Evolutionary conservation across 345 rosid genomes (phyloP), one percentile per base, ranked within the genome.

Genomic region (Hevea brasiliensis): DNA sequence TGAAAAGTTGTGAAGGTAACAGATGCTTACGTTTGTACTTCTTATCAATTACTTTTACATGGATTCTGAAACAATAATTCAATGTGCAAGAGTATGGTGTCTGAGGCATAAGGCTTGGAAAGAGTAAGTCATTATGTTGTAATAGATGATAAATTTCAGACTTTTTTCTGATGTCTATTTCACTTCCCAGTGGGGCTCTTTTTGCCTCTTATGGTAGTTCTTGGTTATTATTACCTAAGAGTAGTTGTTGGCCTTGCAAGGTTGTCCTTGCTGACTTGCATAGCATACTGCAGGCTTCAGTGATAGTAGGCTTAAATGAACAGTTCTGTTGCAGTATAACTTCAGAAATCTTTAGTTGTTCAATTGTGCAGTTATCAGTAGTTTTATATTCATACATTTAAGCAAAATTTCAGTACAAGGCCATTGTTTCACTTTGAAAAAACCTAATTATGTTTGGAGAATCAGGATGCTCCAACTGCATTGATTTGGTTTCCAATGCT

Each of bases 1-100:
- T 84, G 64, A 93, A 87, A 67, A 91, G 79, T 71, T 96, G 99
- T 68, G 85, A 75, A 72, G 99, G 98, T 96, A 72, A 80, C 88
- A 75, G 37, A 67, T 76, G 54, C 37, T 58, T 47, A 8, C 51
- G 7, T 61, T 79, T 27, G 67, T 32, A 42, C 60, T 21, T 21
- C 62, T 23, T 1, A n/a, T n/a, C 60, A 51, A 8, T 14, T 3
- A 20, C 41, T 41, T 64, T 54, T 24, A 14, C 40, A 11, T 54
- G 4, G 4, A 37, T 53, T 32, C 17, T 58, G 26, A 27, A 57
- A 27, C 35, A 27, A 21, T 10, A 55, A 15, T 57, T 71, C 27
- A 20, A 44, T 0, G 32, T 1, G 4, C 3, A 69, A 21, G 53
- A 27, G 10, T 53, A 50, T 29, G 20, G 24, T 44, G 45, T 27